phyloP scores from a whole-genome alignment of 208 protist species.

The Crithidia acanthocephali region DNA sequence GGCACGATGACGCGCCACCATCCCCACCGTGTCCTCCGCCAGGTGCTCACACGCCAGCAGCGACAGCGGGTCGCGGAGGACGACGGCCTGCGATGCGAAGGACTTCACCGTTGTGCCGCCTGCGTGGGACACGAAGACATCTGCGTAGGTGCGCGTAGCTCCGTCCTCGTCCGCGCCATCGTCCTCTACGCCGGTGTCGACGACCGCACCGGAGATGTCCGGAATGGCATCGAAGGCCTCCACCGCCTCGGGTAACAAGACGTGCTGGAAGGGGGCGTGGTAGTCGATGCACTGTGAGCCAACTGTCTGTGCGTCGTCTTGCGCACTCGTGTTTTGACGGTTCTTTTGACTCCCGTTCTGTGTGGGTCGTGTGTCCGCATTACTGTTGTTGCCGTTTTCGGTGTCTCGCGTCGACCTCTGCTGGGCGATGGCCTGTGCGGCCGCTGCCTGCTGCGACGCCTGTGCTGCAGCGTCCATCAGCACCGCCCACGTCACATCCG shows the following conservation, averaged over 20 bases:
- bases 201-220: slow-evolving; percentile 7
- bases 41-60: slow-evolving; percentile 64
- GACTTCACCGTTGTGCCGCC: slow-evolving; percentile 10
- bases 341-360: neutral
- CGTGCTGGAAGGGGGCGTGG: slow-evolving; percentile 40
- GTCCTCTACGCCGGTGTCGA: neutral
- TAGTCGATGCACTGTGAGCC: slow-evolving; percentile 24
- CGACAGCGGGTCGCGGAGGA: slow-evolving; percentile 51
- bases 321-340: neutral
- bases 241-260: slow-evolving; percentile 30
- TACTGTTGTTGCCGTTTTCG: neutral
- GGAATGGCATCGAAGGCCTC: slow-evolving; percentile 14
- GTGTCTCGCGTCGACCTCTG: neutral
- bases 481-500: slow-evolving; percentile 15
- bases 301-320: neutral
- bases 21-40: slow-evolving; percentile 32
- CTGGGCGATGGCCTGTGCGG: neutral
- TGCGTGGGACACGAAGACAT: neutral
- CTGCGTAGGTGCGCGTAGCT: neutral
- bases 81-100: slow-evolving; percentile 46
- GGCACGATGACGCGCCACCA: slow-evolving; percentile 21
- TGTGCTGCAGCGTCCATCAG: slow-evolving; percentile 16
- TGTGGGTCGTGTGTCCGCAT: neutral
- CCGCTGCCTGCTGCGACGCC: slow-evolving; percentile 17
- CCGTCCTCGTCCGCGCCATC: neutral